Base-by-base conservation (phyloP, 768 basidiomycete species). In the Russula sp. region DNA sequence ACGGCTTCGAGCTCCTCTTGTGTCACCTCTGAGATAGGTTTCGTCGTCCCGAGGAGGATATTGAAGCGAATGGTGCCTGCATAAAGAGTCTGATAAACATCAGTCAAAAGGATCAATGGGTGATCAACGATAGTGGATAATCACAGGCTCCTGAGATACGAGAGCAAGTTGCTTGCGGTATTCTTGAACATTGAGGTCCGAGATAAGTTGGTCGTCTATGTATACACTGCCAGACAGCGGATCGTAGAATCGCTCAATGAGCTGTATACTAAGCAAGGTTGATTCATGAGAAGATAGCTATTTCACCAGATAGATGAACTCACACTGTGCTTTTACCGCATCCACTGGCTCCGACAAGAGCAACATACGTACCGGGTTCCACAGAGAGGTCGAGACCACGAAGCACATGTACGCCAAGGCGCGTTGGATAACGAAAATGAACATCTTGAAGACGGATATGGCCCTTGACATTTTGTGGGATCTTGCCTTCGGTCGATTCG, bases 51-150 rank as follows among this genome's bases (percentile, higher is more conserved):
- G 40, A 96, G 86, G 14, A 93, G 74, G 72, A 94, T 83, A 73
- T 96, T 96, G 76, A 94, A 94, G 18, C 88, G 87, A 63, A 95
- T 79, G 2, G 88, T 88, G 20, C 92, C 91, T n/a, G 90, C 85
- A 71, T 95, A 96, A 3, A 96, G 78, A 0, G 87, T 90, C 78
- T 80, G 55, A 8, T 30, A 51, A 2, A 42, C 36, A 44, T 67
- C 18, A 60, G 42, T 22, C 10, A 44, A 44, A 14, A 5, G 52
- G 14, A 52, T 0, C 40, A 50, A 28, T 2, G 49, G 50, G 36
- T n/a, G 13, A 42, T 24, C 42, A 63, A 67, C 50, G 42, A 62
- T 63, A 57, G 69, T 69, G 13, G 22, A 44, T 67, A 63, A 66
- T 63, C 14, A 65, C 49, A n/a, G 89, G 89, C 64, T 91, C 89